Base-by-base conservation (phyloP, 139 green algal genomes). In the Penium margaritaceum region DNA sequence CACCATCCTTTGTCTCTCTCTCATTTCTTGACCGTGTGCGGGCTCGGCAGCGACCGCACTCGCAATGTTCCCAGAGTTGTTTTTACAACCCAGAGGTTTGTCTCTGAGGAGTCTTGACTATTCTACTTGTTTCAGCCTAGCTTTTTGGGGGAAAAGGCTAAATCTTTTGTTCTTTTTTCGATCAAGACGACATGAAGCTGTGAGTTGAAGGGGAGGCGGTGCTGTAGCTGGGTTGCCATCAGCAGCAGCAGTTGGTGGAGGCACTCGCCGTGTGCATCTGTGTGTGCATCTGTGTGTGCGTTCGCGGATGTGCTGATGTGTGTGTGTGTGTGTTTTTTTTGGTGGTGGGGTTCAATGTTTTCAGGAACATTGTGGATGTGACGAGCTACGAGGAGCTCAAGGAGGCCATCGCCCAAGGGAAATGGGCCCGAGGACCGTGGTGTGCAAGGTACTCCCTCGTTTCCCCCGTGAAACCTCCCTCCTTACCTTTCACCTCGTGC, bases 321-420 rank as follows among this genome's bases (percentile, higher is more conserved):
- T 12, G 9, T 12, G 9, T 51, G 9, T 51, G 41, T 21, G 12
- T 9, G 9, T 51, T 65, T 9, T 46, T 46, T 69, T 51, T 21
- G 9, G 12, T 51, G 41, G 9, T 9, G 61, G 39, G n/a, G 38
- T 5, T 69, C 27, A 29, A 21, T 73, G 75, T 4, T 76, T 29
- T 61, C 74, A 82, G 72, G 1, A 96, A 96, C 81, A 97, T 98
- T 65, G 88, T 95, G 32, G 93, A 99, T 65, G 93, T 98, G 21
- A 75, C 32, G 0, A 85, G 43, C 21, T 97, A 96, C 70, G 93
- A 96, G 0, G 89, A 99, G 70, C 80, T 98, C 0, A 92, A 96
- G 79, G 81, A 41, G 38, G 89, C 83, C 0, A 79, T 98, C 12
- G 87, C 82, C 17, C 83, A 80, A 21, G 90, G 92, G 68, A 92